Percentiles rank a stretch among this genome's conserved stretches.
Conservation (phyloP, 177 flowering plant genomes). For the Vitis hybrid region DNA sequence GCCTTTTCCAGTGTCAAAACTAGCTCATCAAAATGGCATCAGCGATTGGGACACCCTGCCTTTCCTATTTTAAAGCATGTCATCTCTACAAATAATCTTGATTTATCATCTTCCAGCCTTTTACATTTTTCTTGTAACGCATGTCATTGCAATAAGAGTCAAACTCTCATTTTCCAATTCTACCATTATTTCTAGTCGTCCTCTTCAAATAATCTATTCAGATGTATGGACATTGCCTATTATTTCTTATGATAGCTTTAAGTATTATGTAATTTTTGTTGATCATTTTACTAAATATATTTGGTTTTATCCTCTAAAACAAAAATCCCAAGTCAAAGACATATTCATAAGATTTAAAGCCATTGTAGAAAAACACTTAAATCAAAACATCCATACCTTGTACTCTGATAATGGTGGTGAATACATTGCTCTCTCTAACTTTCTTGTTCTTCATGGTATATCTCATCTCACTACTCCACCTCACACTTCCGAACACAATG, state of each 20-base stretch:
- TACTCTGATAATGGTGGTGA: slow-evolving; percentile 19
- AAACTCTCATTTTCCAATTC: slow-evolving; percentile 5
- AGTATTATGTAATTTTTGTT: too few relatives aligned
- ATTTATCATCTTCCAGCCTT: neutral
- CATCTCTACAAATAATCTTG: neutral
- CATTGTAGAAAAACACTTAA: slow-evolving; percentile 4
- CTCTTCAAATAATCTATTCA: slow-evolving; percentile 10
- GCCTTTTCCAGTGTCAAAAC: neutral
- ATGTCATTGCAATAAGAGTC: slow-evolving; percentile 11
- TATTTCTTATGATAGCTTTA: slow-evolving; percentile 8
- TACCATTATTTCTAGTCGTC: neutral
- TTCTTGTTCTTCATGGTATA: neutral
- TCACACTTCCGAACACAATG: slow-evolving; percentile 20
- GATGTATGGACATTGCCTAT: slow-evolving; percentile 22
- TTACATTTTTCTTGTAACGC: slow-evolving; percentile 1
- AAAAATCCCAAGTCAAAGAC: slow-evolving; percentile 1
- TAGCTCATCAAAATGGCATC: slow-evolving; percentile 11
- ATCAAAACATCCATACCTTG: neutral
- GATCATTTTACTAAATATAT: too few relatives aligned
- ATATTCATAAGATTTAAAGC: slow-evolving; percentile 4
- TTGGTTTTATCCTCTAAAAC: slow-evolving; percentile 12
- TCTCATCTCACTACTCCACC: slow-evolving; percentile 13
- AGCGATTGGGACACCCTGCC: neutral
- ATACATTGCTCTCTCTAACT: neutral
- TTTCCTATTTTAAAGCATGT: neutral